Evolutionary conservation across 2,329 filamentous ascomycete species (phyloP), one percentile per base, ranked within the genome.

Genomic region (Trichoderma endophyticum): DNA sequence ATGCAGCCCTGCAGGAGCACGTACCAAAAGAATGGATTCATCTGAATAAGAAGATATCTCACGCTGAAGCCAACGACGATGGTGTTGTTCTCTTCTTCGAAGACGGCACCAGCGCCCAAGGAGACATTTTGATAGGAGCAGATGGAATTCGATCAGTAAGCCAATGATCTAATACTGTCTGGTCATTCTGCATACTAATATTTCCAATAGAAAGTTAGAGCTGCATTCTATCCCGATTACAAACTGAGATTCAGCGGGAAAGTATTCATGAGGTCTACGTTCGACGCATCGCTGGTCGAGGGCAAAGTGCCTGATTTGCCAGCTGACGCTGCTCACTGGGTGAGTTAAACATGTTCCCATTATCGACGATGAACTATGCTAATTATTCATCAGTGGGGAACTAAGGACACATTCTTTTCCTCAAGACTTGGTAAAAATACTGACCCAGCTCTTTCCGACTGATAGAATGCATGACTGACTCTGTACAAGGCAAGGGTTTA

Each of bases 131-230:
- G 43, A 81, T 88, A 26, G 86, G 85, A 9, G 84, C 85, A 4
- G 86, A 88, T 75, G 86, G 86, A 67, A 83, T 88, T 57, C 84
- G 85, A 75, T 87, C 85, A n/a, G 78, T 80, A 3, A 79, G 85
- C 39, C 78, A 78, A 14, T 28, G 11, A 12, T 7, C n/a, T 62
- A 1, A 61, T 11, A 8, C 3, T 28, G 1, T n/a, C 2, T 21
- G 6, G 3, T 30, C 2, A 8, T 36, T n/a, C 3, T 56, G 15
- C 2, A 54, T 26, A 2, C 26, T 54, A 21, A 63, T 14, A 18
- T 18, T 11, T 18, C 9, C 12, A 8, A 3, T 12, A 74, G 73
- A 54, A 43, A 59, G 72, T 74, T 14, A 70, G 73, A 56, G 59
- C 43, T 1, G 70, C 73, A 7, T 54, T 73, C 3, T 63, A 66